Evolutionary conservation across 2,329 filamentous ascomycete genomes (phyloP), one percentile per base, ranked within the genome.

Genomic region (Ilyonectria destructans): DNA sequence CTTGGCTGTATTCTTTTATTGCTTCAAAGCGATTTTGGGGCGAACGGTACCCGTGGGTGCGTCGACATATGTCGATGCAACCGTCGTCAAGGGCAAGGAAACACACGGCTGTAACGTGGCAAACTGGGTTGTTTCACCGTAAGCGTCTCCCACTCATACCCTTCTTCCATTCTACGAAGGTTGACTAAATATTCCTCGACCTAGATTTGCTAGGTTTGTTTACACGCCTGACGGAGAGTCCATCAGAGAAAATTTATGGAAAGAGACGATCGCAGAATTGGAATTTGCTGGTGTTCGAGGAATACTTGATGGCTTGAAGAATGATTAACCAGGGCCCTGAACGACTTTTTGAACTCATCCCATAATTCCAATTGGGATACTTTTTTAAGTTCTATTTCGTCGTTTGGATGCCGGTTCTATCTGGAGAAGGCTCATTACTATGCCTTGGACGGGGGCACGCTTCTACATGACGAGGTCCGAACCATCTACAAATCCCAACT

Each of bases 41-140:
- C 48, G 55, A 21, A 51, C 56, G 0, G 43, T 65, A 4, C 33
- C 58, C 5, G 40, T 63, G n/a, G 67, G 64, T 3, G 69, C 67
- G 9, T 67, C 56, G 17, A 71, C 58, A 13, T 68, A 68, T 26
- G 23, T 69, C 26, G 65, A 71, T 43, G 65, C 64, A 1, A 37
- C 60, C 3, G 52, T 61, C 2, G 57, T 54, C 7, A 54, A 62
- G n/a, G 64, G 56, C 9, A 56, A 63, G 46, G 69, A 71, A 9
- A 55, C 58, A 6, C 69, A 71, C 12, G 64, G 69, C 4, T 58
- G 58, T 37, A 59, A 58, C 12, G 15, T 70, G 15, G 56, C 51
- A 1, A 55, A 62, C 33, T 68, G 65, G 64, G 56, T 57, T 9
- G 60, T 71, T 13, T 59, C 51, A 5, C 55, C 63, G 69, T 69